These are phyloP conservation scores for Salix exigua DNA, from an alignment of 345 rosid genomes.

Conservation along the genomic window DNA sequence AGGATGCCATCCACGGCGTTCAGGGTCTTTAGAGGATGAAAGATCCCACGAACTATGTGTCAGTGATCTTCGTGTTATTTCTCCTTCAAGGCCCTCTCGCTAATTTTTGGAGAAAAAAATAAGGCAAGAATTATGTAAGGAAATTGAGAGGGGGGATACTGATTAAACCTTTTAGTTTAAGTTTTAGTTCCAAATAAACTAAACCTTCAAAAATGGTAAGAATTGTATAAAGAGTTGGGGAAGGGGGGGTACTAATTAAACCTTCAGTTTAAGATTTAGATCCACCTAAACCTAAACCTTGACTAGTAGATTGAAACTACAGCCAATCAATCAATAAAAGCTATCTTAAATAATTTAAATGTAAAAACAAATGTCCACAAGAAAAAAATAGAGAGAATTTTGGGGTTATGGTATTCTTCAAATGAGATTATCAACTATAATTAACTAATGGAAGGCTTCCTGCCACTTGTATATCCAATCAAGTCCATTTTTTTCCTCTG, in stretches of 20 bases:
- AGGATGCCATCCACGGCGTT: constrained; percentile 95
- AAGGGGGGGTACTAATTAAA: background rate
- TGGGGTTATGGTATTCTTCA: background rate
- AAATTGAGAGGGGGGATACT: background rate
- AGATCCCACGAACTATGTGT: constrained; percentile 86
- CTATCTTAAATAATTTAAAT: background rate
- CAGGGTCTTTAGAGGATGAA: constrained; percentile 63
- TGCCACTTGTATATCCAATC: background rate
- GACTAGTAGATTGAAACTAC: background rate
- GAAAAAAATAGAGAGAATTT: background rate
- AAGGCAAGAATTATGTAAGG: background rate
- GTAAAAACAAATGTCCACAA: background rate
- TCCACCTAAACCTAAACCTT: too few species aligned
- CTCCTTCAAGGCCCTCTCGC: constrained; percentile 81
- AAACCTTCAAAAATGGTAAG: background rate
- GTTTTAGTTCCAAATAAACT: too few species aligned
- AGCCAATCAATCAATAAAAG: background rate
- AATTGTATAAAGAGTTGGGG: background rate
- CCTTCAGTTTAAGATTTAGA: background rate
- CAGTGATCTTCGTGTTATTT: constrained; percentile 71
- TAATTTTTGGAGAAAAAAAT: constrained; percentile 26
- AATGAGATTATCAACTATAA: background rate
- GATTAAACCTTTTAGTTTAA: background rate
- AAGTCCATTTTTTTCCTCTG: background rate
- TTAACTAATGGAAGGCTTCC: background rate